Conservation (phyloP, 2,329 filamentous ascomycete genomes). For the Penicillium frequentans region DNA sequence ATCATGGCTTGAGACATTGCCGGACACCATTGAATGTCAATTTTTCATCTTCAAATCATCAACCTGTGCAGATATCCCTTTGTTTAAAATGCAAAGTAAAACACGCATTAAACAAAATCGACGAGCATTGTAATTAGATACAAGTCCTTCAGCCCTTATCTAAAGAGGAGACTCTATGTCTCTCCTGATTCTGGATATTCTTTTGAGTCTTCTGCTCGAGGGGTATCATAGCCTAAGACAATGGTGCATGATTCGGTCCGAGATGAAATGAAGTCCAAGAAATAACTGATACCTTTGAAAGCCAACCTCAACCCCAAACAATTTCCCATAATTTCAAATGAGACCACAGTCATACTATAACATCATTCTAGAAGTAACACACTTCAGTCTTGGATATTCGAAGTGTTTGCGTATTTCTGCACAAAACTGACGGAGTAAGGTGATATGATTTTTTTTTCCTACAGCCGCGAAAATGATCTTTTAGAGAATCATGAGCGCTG, state of each 20-base stretch:
- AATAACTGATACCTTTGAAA: neutral
- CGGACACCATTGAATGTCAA: neutral
- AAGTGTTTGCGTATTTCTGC: neutral
- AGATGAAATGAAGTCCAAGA: neutral
- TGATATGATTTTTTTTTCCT: rapidly evolving
- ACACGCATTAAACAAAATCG: neutral
- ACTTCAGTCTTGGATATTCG: neutral
- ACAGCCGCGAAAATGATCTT: neutral
- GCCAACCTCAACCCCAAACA: neutral
- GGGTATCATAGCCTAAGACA: neutral
- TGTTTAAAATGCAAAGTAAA: neutral
- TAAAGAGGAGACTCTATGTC: neutral
- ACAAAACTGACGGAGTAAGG: neutral
- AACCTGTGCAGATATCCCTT: neutral
- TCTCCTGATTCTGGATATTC: neutral
- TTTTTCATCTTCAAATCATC: neutral
- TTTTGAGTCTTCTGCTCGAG: neutral
- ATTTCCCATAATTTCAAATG: neutral
- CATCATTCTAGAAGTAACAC: neutral
- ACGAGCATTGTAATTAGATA: neutral
- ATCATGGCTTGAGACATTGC: neutral
- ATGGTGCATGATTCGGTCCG: neutral
- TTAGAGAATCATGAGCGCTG: neutral
- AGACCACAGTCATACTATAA: neutral
- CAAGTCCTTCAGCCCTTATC: neutral